Percentiles rank a stretch among this genome's conserved stretches.
Conservation (phyloP, 257 asterid genomes). For the Ballota nigra region DNA sequence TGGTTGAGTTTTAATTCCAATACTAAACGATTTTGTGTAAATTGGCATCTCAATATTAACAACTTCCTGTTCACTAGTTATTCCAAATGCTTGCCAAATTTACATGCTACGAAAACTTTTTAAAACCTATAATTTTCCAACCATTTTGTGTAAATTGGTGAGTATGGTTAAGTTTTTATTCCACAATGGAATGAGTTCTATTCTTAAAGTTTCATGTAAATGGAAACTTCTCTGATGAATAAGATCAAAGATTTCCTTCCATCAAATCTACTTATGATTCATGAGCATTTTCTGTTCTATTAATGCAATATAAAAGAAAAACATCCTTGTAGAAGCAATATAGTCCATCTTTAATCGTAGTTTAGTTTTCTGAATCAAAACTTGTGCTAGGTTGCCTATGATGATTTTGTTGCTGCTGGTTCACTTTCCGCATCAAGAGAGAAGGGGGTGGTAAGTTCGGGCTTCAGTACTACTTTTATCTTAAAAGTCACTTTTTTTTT, state of each 20-base stretch:
- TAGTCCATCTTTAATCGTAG: not conserved
- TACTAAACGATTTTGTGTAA: too few relatives aligned
- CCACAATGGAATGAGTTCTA: not conserved
- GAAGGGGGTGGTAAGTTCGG: conserved; percentile 86
- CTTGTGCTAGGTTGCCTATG: conserved; percentile 71
- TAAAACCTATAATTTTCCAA: not conserved
- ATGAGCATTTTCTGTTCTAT: conserved; percentile 17
- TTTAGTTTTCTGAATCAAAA: conserved; percentile 11
- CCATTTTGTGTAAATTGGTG: not conserved
- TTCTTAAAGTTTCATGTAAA: not conserved
- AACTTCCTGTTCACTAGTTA: not conserved
- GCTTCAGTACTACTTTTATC: not conserved
- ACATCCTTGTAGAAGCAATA: not conserved
- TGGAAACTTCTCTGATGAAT: not conserved
- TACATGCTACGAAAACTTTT: not conserved
- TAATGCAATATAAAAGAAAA: not conserved
- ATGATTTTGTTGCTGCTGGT: conserved; percentile 91
- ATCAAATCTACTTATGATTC: conserved; percentile 3
- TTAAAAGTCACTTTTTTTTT: not conserved
- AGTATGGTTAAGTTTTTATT: not conserved
- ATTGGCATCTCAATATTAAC: too few relatives aligned
- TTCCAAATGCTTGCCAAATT: not conserved
- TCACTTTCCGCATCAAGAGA: conserved; percentile 92
- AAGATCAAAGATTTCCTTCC: not conserved
- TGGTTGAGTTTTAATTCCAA: too few relatives aligned